These are phyloP conservation scores for Paecilomyces dactylethromorphus DNA, from an alignment of 2,329 filamentous ascomycete species.

Conservation along the genomic window DNA sequence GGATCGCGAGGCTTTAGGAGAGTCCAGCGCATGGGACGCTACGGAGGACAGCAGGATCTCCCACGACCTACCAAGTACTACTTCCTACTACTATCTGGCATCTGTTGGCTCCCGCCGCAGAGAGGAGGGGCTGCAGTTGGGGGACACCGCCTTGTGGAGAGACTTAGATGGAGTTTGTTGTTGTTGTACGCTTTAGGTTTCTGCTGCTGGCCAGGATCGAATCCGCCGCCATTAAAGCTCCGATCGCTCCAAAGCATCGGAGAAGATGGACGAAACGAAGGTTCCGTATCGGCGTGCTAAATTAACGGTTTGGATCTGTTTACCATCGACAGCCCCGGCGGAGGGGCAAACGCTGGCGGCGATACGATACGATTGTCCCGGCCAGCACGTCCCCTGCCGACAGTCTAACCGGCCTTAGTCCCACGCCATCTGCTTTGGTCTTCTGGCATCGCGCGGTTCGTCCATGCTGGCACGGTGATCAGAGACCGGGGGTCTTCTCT, in stretches of 20 bases:
- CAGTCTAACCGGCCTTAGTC: constrained; percentile 10
- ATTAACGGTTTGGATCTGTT: not conserved
- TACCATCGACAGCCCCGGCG: not conserved
- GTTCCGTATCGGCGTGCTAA: too few species aligned
- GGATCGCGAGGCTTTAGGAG: not conserved
- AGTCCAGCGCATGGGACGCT: not conserved
- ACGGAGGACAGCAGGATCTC: not conserved
- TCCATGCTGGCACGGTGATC: not conserved
- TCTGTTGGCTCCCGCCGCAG: too few species aligned
- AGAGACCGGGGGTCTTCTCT: constrained; percentile 7
- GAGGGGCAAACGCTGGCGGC: not conserved
- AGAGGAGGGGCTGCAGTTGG: not conserved
- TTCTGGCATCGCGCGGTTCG: not conserved
- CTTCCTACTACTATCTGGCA: not conserved
- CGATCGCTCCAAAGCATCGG: not conserved
- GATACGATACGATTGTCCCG: not conserved
- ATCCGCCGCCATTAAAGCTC: not conserved
- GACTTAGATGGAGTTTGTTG: not conserved
- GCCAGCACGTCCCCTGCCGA: constrained; percentile 4
- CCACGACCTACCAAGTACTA: not conserved
- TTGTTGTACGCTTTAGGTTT: not conserved
- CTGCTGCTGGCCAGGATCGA: not conserved
- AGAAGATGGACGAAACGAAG: not conserved
- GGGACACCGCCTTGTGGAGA: not conserved
- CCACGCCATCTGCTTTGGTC: not conserved